Conservation (phyloP, 805 yeast species). For the Saccharomycopsis sp. region DNA sequence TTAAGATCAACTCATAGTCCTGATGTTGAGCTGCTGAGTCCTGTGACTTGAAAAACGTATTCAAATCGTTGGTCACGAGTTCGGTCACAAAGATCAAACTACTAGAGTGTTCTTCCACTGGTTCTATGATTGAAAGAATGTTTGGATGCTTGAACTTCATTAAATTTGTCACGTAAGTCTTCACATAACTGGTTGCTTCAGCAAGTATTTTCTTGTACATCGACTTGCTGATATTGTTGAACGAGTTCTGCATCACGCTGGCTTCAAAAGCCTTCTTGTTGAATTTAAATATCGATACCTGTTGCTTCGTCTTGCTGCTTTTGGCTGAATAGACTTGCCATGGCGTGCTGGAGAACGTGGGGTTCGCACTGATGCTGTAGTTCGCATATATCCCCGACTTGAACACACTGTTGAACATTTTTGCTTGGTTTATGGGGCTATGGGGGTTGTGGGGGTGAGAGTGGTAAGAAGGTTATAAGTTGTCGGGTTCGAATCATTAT, state of each 20-base stretch:
- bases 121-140: slow-evolving; percentile 76
- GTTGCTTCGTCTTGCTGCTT: slow-evolving; percentile 20
- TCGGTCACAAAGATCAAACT: slow-evolving; percentile 82
- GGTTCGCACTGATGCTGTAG: slow-evolving; percentile 19
- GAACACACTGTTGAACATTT: slow-evolving; percentile 21
- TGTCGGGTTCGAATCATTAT: background rate
- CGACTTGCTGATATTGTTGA: slow-evolving; percentile 11
- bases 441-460: background rate
- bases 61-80: slow-evolving; percentile 53
- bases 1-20: slow-evolving; percentile 54
- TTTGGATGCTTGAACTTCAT: slow-evolving; percentile 88
- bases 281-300: slow-evolving; percentile 17
- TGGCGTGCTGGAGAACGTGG: slow-evolving; percentile 18
- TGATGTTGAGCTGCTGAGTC: slow-evolving; percentile 33
- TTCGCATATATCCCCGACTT: slow-evolving; percentile 21
- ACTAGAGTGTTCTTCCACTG: slow-evolving; percentile 77
- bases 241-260: slow-evolving; percentile 15
- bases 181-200: slow-evolving; percentile 62
- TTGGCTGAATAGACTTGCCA: slow-evolving; percentile 20
- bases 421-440: no score
- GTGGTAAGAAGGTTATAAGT: background rate
- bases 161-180: slow-evolving; percentile 61
- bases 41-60: slow-evolving; percentile 33
- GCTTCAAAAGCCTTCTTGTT: slow-evolving; percentile 21
- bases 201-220: slow-evolving; percentile 24